phyloP scores from a whole-genome alignment of 140 eudicot species.

The Senecio squalidus region DNA sequence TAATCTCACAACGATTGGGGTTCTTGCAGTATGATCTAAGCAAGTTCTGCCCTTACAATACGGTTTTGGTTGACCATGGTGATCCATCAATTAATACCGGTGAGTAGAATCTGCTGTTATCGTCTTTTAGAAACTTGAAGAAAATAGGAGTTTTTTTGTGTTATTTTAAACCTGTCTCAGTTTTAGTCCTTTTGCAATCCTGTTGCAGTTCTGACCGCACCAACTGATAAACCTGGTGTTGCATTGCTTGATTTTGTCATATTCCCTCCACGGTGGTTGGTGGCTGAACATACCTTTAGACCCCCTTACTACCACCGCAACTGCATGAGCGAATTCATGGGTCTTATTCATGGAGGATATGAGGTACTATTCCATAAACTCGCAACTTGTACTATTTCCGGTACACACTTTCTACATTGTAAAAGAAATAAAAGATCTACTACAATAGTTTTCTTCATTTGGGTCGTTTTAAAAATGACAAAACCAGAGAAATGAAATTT shows the following conservation, averaged over 20 bases:
- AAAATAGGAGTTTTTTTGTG: background rate
- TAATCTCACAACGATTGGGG: too few relatives aligned
- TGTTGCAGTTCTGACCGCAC: constrained; percentile 87
- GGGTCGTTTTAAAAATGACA: too few relatives aligned
- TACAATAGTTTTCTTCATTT: background rate
- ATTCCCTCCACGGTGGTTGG: constrained; percentile 99
- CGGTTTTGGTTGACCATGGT: constrained; percentile 87
- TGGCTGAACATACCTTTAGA: constrained; percentile 96
- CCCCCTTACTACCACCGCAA: constrained; percentile 99
- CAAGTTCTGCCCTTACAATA: constrained; percentile 93
- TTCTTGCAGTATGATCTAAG: constrained; percentile 76
- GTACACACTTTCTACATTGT: background rate
- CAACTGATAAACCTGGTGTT: constrained; percentile 95
- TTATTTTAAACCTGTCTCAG: background rate
- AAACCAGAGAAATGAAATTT: constrained; percentile 3
- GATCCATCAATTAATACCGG: constrained; percentile 99
- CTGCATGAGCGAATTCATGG: constrained; percentile 99
- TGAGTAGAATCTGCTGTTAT: constrained; percentile 17
- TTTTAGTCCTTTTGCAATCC: background rate
- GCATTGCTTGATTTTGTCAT: constrained; percentile 99
- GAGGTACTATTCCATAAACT: constrained; percentile 46
- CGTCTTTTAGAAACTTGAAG: background rate
- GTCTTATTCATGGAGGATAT: constrained; percentile 86
- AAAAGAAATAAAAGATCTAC: background rate
- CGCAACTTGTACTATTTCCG: background rate